Evolutionary conservation across 345 rosid genomes (phyloP).

Genomic region (Alliaria petiolata): DNA sequence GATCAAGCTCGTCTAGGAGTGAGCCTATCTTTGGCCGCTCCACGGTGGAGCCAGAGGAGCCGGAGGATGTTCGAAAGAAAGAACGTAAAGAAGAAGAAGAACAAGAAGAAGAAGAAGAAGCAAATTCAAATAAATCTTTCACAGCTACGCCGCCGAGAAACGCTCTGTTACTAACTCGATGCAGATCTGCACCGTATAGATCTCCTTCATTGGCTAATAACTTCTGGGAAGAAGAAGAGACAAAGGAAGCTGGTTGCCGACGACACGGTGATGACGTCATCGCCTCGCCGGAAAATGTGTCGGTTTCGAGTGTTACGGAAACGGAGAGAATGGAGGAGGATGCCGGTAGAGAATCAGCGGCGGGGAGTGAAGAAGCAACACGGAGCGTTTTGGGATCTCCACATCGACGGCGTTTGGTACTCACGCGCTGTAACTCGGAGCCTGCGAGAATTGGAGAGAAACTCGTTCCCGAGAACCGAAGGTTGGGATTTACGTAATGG

Average conservation of each 20-base stretch:
- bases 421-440: slow-evolving; percentile 81
- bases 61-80: background rate
- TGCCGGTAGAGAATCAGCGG: slow-evolving; percentile 14
- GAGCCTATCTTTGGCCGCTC: slow-evolving; percentile 31
- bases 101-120: slow-evolving; percentile 28
- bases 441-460: slow-evolving; percentile 69
- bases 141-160: slow-evolving; percentile 62
- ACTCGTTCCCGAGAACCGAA: slow-evolving; percentile 51
- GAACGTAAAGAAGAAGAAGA: slow-evolving; percentile 3
- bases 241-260: slow-evolving; percentile 9
- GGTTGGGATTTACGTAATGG: slow-evolving; percentile 61
- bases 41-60: slow-evolving; percentile 27
- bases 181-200: slow-evolving; percentile 86
- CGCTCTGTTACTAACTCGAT: slow-evolving; percentile 64
- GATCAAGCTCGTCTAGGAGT: slow-evolving; percentile 29
- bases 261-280: slow-evolving; percentile 19
- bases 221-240: slow-evolving; percentile 42
- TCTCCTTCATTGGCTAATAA: slow-evolving; percentile 63
- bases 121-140: slow-evolving; percentile 27
- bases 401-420: slow-evolving; percentile 35
- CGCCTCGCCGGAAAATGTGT: slow-evolving; percentile 32
- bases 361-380: slow-evolving; percentile 24
- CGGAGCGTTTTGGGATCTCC: slow-evolving; percentile 25
- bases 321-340: slow-evolving; percentile 30
- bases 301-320: slow-evolving; percentile 24